These are phyloP conservation scores for Hippophae rhamnoides DNA, from an alignment of 306 rosid species.

Conservation along the genomic window DNA sequence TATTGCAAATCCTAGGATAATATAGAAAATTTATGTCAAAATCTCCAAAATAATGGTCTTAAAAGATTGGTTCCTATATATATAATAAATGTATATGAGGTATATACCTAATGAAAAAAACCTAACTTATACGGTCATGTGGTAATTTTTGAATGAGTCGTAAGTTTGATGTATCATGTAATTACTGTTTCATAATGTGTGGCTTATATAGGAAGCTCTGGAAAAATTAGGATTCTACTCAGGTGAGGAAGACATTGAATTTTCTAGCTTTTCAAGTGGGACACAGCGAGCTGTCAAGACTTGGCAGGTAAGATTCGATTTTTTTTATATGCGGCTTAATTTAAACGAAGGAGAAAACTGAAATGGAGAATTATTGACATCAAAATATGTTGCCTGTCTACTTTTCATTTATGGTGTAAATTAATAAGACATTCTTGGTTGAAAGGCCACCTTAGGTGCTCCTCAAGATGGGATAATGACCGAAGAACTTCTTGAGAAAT, in stretches of 20 bases:
- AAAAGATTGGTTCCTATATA: too few species aligned
- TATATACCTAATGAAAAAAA: too few species aligned
- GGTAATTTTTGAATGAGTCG: neutral
- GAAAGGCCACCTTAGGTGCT: constrained; percentile 51
- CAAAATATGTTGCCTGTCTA: neutral
- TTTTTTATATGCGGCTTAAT: constrained; percentile 1
- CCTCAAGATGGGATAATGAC: constrained; percentile 83
- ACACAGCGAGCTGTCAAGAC: constrained; percentile 94
- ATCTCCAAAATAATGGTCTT: too few species aligned
- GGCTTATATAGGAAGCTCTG: constrained; percentile 60
- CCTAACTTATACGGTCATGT: neutral
- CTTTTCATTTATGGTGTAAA: constrained; percentile 10
- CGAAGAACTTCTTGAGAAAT: constrained; percentile 57
- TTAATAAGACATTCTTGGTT: neutral
- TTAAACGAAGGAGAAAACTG: neutral
- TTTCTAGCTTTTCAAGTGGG: constrained; percentile 67
- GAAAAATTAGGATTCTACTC: constrained; percentile 72
- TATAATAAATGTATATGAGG: too few species aligned
- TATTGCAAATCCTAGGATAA: too few species aligned
- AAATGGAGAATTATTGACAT: neutral
- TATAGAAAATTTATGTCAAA: too few species aligned
- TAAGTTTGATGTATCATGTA: neutral
- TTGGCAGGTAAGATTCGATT: constrained; percentile 73
- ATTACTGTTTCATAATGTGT: constrained; percentile 5
- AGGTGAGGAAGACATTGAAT: constrained; percentile 89